Conservation (phyloP, 306 rosid genomes). For the Lablab purpureus region DNA sequence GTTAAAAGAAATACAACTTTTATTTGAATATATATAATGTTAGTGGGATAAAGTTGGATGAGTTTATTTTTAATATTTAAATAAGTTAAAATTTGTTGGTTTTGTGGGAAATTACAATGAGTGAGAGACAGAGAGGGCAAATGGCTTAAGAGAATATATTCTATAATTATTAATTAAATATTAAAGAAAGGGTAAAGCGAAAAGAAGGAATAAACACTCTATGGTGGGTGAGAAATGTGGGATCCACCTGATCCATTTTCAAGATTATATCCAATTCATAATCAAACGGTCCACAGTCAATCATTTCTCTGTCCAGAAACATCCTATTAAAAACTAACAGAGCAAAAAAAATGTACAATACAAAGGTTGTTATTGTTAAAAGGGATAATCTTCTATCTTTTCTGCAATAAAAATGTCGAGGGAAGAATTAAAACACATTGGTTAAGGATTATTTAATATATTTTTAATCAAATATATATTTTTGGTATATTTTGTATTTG, state of each 20-base stretch:
- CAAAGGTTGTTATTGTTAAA: slow-evolving; percentile 5
- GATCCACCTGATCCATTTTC: slow-evolving; percentile 38
- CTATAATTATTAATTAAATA: neutral
- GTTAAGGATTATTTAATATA: no score
- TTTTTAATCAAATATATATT: no score
- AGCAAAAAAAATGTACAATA: no score
- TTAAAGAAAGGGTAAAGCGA: neutral
- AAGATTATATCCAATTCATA: slow-evolving; percentile 2
- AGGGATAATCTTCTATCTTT: slow-evolving; percentile 50
- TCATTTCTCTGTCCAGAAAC: slow-evolving; percentile 9
- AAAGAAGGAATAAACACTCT: slow-evolving; percentile 40
- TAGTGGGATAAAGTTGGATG: neutral
- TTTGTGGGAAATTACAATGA: neutral
- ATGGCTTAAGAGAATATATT: slow-evolving; percentile 33
- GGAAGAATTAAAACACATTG: neutral
- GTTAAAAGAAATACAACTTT: neutral
- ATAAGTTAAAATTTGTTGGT: neutral
- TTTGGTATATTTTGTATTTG: neutral
- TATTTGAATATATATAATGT: neutral
- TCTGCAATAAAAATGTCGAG: neutral
- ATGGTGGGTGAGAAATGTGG: slow-evolving; percentile 41
- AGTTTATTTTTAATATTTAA: neutral
- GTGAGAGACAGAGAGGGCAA: neutral
- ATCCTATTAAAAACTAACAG: neutral
- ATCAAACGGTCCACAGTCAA: slow-evolving; percentile 37